These are phyloP conservation scores for Oidiodendron maius DNA, from an alignment of 495 filamentous ascomycete genomes.

Conservation along the genomic window DNA sequence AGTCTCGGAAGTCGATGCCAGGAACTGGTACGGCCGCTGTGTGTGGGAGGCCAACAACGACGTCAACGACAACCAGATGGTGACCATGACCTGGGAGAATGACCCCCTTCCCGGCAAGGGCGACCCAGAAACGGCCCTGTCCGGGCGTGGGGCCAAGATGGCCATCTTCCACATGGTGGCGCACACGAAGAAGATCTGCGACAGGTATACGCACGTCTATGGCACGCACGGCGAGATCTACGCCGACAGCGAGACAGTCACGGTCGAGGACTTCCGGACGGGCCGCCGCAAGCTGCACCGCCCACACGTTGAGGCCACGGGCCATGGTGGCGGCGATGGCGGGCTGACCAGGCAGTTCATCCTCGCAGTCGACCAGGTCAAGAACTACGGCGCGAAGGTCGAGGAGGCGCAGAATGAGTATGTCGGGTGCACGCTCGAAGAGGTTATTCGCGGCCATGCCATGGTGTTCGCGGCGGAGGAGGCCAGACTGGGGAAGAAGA, in stretches of 20 bases:
- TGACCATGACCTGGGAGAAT: constrained; percentile 80
- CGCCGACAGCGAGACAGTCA: constrained; percentile 66
- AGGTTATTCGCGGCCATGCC: constrained; percentile 81
- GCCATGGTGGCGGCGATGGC: constrained; percentile 84
- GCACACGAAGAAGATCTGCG: constrained; percentile 78
- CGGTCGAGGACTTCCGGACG: constrained; percentile 55
- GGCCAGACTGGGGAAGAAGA: constrained; percentile 59
- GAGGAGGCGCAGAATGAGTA: constrained; percentile 66
- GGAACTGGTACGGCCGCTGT: constrained; percentile 88
- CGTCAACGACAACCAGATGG: constrained; percentile 86
- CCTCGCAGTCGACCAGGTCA: constrained; percentile 72
- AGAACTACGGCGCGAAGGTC: constrained; percentile 59
- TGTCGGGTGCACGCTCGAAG: constrained; percentile 78
- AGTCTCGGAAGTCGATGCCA: constrained; percentile 44
- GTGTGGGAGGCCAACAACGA: constrained; percentile 91
- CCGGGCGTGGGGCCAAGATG: constrained; percentile 64
- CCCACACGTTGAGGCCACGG: constrained; percentile 46
- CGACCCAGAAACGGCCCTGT: constrained; percentile 20
- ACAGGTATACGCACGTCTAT: constrained; percentile 75
- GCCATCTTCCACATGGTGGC: constrained; percentile 93
- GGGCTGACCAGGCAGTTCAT: constrained; percentile 79
- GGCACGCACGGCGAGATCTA: constrained; percentile 80
- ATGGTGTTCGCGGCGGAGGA: constrained; percentile 94
- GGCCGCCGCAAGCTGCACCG: constrained; percentile 45
- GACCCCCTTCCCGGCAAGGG: constrained; percentile 33